These are phyloP conservation scores for Termitomyces sp. DNA, from an alignment of 768 basidiomycete genomes.

Conservation along the genomic window DNA sequence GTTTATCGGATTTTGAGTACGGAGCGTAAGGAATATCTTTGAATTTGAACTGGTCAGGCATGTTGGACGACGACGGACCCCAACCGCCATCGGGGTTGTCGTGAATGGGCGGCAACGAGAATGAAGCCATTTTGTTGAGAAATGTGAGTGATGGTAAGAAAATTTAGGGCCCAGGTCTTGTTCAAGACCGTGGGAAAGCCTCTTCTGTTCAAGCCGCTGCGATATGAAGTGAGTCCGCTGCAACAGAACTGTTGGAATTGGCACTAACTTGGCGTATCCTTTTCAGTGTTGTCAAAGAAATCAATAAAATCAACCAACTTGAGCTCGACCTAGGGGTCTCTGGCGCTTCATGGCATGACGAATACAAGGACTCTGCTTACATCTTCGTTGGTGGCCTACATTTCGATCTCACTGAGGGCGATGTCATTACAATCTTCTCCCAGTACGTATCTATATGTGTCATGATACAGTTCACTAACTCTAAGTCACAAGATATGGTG, in stretches of 20 bases:
- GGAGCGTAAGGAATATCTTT: conserved; percentile 98
- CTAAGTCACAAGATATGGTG: conserved; percentile 72
- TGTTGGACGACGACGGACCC: conserved; percentile 78
- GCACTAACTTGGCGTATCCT: conserved; percentile 9
- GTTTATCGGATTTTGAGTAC: conserved; percentile 98
- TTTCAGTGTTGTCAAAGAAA: conserved; percentile 85
- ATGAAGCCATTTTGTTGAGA: conserved; percentile 59
- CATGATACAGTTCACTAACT: conserved; percentile 2
- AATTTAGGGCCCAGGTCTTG: conserved; percentile 18
- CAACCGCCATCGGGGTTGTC: conserved; percentile 94
- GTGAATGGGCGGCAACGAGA: conserved; percentile 82
- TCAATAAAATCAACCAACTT: conserved; percentile 86
- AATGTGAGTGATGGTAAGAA: conserved; percentile 19
- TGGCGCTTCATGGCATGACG: conserved; percentile 90
- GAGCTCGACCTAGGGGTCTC: conserved; percentile 77
- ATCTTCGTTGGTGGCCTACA: conserved; percentile 89
- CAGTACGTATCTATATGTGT: conserved; percentile 58
- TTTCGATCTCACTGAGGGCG: conserved; percentile 91
- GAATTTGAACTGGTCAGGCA: conserved; percentile 93
- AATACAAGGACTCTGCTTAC: conserved; percentile 97
- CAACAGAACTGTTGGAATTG: not conserved
- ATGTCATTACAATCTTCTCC: conserved; percentile 95
- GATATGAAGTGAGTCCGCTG: conserved; percentile 70
- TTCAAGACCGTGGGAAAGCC: conserved; percentile 35
- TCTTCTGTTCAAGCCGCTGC: conserved; percentile 20